phyloP scores from a whole-genome alignment of 225 moss, liverwort and hornwort species.

The Marchantia paleacea region DNA sequence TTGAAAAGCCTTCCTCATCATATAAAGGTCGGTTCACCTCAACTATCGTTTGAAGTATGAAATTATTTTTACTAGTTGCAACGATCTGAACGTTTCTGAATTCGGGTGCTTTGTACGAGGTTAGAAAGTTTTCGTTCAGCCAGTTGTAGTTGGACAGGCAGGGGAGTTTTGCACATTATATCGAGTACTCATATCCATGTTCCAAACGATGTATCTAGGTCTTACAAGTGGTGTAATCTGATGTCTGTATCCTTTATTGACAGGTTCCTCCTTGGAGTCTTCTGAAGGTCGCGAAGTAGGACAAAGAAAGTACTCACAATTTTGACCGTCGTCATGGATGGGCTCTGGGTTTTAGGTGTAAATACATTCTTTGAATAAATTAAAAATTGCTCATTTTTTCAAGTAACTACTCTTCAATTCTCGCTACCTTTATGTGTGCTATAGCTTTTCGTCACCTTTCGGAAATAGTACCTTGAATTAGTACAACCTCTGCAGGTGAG shows the following conservation, averaged over 20 bases:
- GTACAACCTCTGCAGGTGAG: no score
- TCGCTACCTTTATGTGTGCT: no score
- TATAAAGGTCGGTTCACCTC: conserved; percentile 56
- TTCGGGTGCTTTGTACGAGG: background rate
- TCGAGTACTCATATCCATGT: no score
- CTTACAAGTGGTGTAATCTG: no score
- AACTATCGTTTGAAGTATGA: background rate
- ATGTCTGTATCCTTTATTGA: background rate
- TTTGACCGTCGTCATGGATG: conserved; percentile 4
- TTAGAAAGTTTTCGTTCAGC: background rate
- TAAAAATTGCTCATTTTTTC: no score
- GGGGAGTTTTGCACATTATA: no score
- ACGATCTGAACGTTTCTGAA: background rate
- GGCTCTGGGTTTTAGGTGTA: background rate
- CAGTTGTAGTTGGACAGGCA: background rate
- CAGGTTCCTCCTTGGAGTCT: conserved; percentile 19
- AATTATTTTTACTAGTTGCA: background rate
- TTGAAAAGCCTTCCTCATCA: conserved; percentile 90
- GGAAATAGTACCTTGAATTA: no score
- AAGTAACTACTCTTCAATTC: no score
- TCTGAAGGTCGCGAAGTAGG: background rate
- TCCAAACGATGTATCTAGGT: no score
- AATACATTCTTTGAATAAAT: conserved; percentile 9
- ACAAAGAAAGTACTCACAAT: background rate
- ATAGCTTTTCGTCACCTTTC: no score